These are phyloP conservation scores for Boletus smithii DNA, from an alignment of 1,284 basidiomycete genomes.

Conservation along the genomic window DNA sequence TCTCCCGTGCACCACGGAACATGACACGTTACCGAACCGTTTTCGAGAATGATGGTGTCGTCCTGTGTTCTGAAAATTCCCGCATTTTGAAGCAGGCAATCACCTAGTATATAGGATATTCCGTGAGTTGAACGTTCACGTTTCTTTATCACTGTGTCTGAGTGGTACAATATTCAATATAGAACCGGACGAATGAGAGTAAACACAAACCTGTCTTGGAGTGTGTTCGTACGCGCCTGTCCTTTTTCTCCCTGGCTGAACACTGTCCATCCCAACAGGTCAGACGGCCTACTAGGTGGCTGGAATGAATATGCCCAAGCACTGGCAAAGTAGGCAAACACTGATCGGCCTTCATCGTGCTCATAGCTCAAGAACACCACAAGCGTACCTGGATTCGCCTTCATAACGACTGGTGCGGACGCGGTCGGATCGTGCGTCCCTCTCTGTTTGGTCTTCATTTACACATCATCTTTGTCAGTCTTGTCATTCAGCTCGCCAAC, in stretches of 20 bases:
- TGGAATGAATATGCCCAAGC: no score
- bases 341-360: neutral
- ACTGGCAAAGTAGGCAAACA: no score
- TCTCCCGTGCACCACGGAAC: neutral
- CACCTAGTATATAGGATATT: no score
- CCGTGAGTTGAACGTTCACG: no score
- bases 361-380: neutral
- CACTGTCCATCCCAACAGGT: neutral
- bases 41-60: constrained; percentile 17
- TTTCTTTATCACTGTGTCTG: neutral
- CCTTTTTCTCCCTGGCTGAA: neutral
- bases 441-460: constrained; percentile 6
- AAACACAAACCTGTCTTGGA: no score
- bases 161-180: neutral
- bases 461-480: neutral
- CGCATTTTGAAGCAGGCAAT: constrained; percentile 20
- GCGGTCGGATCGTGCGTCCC: constrained; percentile 10
- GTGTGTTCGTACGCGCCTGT: no score
- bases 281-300: neutral
- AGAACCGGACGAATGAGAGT: no score
- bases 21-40: neutral
- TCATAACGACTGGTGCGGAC: constrained; percentile 8
- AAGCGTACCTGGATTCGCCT: neutral
- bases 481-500: constrained; percentile 9
- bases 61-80: constrained; percentile 27